Evolutionary conservation across 345 rosid genomes (phyloP), one percentile per base, ranked within the genome.

Genomic region (Syzygium aromaticum): DNA sequence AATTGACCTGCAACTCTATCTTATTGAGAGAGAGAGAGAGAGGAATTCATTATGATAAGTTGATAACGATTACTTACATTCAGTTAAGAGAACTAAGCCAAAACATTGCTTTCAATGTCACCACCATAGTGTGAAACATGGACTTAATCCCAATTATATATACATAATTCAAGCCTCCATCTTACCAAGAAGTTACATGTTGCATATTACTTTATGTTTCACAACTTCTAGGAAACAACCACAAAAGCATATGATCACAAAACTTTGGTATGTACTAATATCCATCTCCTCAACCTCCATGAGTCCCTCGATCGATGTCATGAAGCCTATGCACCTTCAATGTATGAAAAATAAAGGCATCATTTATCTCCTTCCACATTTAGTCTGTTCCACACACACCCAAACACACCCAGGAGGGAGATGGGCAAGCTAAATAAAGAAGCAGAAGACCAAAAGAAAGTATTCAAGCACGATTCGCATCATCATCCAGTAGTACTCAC

Each of bases 401-500:
- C 77, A 4, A 64, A 64, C 40, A 28, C 77, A 8, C 43, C 8
- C 23, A 8, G 43, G 52, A 53, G 85, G 59, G 33, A 33, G 28
- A 82, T 57, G 80, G 85, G 57, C 57, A 87, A 6, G 56, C 38
- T 87, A 49, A 25, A 22, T 27, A 57, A 83, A 15, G 85, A 51
- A 54, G 56, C 54, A 59, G 82, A 84, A 40, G 59, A 13, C 59
- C 86, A 57, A 51, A 33, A 51, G 77, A 30, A 30, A 51, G 52
- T 1, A 15, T 54, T 87, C 67, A 38, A 49, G 63, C 87, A 85
- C 53, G 85, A 77, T 54, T 54, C 73, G 33, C 87, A 88, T 46
- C 52, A 40, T 22, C 89, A 88, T n/a, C 89, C 53, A 30, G 54
- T 54, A 21, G 89, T 53, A 52, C 67, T 88, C 87, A 53, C 89